Percentiles rank a stretch among this genome's conserved stretches.
These are phyloP conservation scores for Phlyctochytrium planicorne DNA, from an alignment of 192 early-diverging fungal species.

Conservation along the genomic window DNA sequence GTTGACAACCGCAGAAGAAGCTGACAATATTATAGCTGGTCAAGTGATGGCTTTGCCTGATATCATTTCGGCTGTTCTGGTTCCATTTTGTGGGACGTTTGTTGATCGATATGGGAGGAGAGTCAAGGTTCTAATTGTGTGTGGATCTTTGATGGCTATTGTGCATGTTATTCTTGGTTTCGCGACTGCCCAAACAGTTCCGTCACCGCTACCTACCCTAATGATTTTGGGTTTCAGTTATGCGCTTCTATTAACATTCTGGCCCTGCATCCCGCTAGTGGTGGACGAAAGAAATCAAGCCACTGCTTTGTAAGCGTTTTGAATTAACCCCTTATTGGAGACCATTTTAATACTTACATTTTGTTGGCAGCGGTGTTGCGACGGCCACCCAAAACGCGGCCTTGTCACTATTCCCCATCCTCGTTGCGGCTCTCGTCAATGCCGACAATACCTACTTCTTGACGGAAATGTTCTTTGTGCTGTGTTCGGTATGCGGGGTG, in stretches of 20 bases:
- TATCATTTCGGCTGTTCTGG: constrained; percentile 50
- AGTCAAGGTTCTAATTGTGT: constrained; percentile 41
- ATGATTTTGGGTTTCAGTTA: constrained; percentile 48
- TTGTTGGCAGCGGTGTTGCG: constrained; percentile 38
- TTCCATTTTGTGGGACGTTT: constrained; percentile 52
- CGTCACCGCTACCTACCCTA: constrained; percentile 45
- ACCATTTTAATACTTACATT: not conserved
- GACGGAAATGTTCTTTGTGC: constrained; percentile 42
- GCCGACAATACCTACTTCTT: constrained; percentile 35
- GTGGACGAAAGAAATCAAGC: constrained; percentile 36
- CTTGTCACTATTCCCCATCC: constrained; percentile 52
- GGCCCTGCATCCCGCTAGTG: constrained; percentile 52
- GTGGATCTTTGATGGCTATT: constrained; percentile 41
- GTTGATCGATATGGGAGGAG: constrained; percentile 54
- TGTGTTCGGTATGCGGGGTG: constrained; percentile 13
- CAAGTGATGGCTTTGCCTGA: constrained; percentile 63
- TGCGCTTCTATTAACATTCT: constrained; percentile 47
- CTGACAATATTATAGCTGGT: constrained; percentile 37
- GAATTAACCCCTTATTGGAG: not conserved
- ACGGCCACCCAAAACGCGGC: constrained; percentile 51
- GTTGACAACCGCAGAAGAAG: no score
- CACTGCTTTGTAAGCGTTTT: constrained; percentile 43
- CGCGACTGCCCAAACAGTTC: constrained; percentile 13
- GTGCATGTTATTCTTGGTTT: constrained; percentile 46
- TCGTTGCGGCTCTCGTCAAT: constrained; percentile 50